These are phyloP conservation scores for Pythium biforme DNA, from an alignment of 352 stramenopile species.

Conservation along the genomic window DNA sequence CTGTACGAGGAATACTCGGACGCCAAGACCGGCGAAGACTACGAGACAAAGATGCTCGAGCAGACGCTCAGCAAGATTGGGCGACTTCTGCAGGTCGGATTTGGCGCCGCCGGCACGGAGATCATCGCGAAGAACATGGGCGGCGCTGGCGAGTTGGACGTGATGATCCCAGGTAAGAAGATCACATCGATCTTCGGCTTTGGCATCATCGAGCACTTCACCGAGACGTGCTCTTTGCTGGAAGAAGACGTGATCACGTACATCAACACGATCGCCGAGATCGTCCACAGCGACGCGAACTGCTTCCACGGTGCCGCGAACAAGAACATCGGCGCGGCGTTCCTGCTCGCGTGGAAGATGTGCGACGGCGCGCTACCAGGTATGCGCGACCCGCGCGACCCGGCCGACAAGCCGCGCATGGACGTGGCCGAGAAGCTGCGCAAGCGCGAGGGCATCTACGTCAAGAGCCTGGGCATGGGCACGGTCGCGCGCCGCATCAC, in stretches of 20 bases:
- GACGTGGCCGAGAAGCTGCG: slow-evolving; percentile 51
- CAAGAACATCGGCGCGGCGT: slow-evolving; percentile 95
- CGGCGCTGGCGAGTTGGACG: slow-evolving; percentile 90
- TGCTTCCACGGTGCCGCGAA: slow-evolving; percentile 94
- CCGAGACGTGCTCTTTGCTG: slow-evolving; percentile 89
- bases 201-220: slow-evolving; percentile 96
- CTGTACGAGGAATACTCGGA: slow-evolving; percentile 71
- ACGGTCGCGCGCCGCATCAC: slow-evolving; percentile 43
- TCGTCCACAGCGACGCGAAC: slow-evolving; percentile 94
- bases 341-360: slow-evolving; percentile 96
- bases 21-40: slow-evolving; percentile 74
- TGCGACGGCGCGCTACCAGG: slow-evolving; percentile 86
- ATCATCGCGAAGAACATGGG: slow-evolving; percentile 99
- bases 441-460: slow-evolving; percentile 63
- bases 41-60: slow-evolving; percentile 96
- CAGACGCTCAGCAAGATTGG: slow-evolving; percentile 95
- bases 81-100: slow-evolving; percentile 94
- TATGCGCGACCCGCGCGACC: slow-evolving; percentile 80
- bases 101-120: slow-evolving; percentile 95
- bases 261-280: slow-evolving; percentile 96
- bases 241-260: slow-evolving; percentile 97
- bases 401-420: slow-evolving; percentile 73
- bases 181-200: slow-evolving; percentile 97
- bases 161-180: slow-evolving; percentile 97
- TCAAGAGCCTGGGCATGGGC: slow-evolving; percentile 57